Evolutionary conservation across 2,329 filamentous ascomycete species (phyloP), one percentile per base, ranked within the genome.

Genomic region (Chrysoporthe puriensis): DNA sequence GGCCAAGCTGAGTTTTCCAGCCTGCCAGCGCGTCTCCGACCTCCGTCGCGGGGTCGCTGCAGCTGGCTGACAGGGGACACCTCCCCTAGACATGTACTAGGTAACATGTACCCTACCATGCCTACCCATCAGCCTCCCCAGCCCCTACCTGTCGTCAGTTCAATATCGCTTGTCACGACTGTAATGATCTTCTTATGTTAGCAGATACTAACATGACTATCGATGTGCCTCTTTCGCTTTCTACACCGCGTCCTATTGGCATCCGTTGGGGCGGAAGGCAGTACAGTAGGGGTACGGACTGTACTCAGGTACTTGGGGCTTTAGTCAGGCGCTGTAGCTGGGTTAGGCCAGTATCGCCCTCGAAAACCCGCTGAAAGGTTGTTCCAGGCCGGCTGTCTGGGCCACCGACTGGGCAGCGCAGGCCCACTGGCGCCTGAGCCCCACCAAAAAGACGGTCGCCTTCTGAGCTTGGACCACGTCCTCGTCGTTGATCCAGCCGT

Each of bases 1-100:
- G 63, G 36, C 43, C 26, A 18, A 66, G 66, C 66, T 68, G 66
- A 68, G 65, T 68, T 68, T 68, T 68, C 66, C 48, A 48, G 56
- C 14, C 66, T 62, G 63, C 66, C 57, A 66, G 63, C 66, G 63
- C 65, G 66, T 66, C 61, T 56, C 43, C 46, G 58, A 62, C 57
- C 64, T 52, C 44, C 26, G 43, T 50, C 66, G 66, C 66, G 66
- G 66, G 66, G 66, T 68, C 36, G 48, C 36, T 57, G n/a, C 36
- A 16, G 57, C 57, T 40, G 57, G 21, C 40, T 40, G 57, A 42
- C 40, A 44, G 57, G 57, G 57, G 57, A 21, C 40, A 42, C 34
- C 57, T 40, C 57, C 14, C 36, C 57, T 43, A 18, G 16, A 13
- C 26, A 26, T 26, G 26, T 26, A 26, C 26, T 26, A 26, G 1